These are phyloP conservation scores for Pezicula radicicola DNA, from an alignment of 2,329 filamentous ascomycete genomes.

Conservation along the genomic window DNA sequence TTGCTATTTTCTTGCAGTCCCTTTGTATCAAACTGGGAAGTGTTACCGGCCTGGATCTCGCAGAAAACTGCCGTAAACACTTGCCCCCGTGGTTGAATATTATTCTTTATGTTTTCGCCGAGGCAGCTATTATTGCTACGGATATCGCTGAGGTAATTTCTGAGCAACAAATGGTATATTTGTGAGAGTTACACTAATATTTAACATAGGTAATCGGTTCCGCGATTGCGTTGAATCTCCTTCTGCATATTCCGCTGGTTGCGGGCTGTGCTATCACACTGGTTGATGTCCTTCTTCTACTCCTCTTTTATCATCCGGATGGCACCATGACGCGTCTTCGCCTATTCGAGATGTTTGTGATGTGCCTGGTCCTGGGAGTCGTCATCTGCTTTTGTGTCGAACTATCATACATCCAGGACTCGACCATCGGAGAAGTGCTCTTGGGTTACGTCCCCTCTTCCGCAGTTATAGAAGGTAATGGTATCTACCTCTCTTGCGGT, in stretches of 20 bases:
- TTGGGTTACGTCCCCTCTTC: constrained; percentile 61
- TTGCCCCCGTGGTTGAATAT: too few relatives aligned
- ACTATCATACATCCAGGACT: constrained; percentile 56
- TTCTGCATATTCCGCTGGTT: constrained; percentile 63
- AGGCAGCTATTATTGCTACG: too few relatives aligned
- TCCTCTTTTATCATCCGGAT: constrained; percentile 62
- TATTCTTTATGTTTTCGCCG: too few relatives aligned
- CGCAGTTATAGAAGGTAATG: constrained; percentile 46
- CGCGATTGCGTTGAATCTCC: constrained; percentile 67
- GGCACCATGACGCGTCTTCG: constrained; percentile 54
- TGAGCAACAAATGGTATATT: too few relatives aligned
- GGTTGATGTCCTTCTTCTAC: constrained; percentile 63
- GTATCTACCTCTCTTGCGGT: constrained; percentile 68
- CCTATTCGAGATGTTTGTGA: constrained; percentile 63
- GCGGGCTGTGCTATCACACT: constrained; percentile 68
- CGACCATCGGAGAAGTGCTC: constrained; percentile 58
- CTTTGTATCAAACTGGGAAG: too few relatives aligned
- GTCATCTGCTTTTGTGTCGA: constrained; percentile 70
- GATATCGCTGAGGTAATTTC: too few relatives aligned
- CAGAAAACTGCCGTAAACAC: too few relatives aligned
- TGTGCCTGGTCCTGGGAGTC: constrained; percentile 62
- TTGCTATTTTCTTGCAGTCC: too few relatives aligned
- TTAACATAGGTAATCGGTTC: constrained; percentile 62
- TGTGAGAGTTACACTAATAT: too few relatives aligned
- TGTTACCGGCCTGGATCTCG: too few relatives aligned